Conservation (phyloP, 208 protist genomes). For the Perkinsela sp. region DNA sequence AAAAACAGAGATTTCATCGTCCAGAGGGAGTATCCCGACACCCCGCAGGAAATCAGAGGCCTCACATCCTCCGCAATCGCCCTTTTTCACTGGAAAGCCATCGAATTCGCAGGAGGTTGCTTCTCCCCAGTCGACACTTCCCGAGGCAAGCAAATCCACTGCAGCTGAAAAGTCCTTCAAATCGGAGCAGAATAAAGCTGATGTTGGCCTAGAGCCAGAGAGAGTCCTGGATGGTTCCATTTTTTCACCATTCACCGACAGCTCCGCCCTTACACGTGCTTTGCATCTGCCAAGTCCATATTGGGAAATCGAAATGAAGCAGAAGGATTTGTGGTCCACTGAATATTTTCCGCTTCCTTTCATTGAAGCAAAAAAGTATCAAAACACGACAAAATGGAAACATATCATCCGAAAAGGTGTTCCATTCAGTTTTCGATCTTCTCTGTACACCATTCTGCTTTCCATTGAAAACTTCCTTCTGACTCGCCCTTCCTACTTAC, state of each 20-base stretch:
- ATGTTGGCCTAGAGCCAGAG: too few species aligned
- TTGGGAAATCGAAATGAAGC: neutral
- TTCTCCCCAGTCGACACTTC: too few species aligned
- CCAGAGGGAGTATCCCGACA: too few species aligned
- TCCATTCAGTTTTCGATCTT: neutral
- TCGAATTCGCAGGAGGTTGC: too few species aligned
- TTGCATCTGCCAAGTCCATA: neutral
- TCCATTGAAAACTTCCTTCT: neutral
- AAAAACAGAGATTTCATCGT: too few species aligned
- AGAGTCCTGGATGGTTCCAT: neutral
- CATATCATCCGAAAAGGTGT: neutral
- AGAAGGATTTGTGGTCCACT: neutral
- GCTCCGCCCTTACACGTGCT: neutral
- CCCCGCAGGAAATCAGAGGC: too few species aligned
- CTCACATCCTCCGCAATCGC: too few species aligned
- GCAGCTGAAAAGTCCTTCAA: too few species aligned
- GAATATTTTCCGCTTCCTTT: neutral
- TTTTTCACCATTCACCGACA: neutral
- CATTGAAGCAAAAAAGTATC: neutral
- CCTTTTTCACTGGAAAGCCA: too few species aligned
- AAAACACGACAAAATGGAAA: neutral
- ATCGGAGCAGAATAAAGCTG: too few species aligned
- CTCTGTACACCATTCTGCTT: neutral
- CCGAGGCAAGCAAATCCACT: too few species aligned
- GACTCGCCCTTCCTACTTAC: neutral